These are phyloP conservation scores for Juglanconis sp. DNA, from an alignment of 2,329 filamentous ascomycete genomes.

Conservation along the genomic window DNA sequence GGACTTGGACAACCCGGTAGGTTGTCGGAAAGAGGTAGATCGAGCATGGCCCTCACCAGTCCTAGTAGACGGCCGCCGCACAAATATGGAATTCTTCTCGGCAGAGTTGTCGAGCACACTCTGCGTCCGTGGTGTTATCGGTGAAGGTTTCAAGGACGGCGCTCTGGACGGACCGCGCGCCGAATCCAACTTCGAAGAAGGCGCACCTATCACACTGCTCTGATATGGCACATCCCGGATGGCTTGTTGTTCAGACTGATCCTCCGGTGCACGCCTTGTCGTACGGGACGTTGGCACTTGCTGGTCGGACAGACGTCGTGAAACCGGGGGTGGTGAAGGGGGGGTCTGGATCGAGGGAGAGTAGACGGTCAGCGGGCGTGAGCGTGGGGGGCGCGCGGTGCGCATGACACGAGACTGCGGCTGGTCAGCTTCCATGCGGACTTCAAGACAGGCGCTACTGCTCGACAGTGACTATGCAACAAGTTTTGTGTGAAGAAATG, in stretches of 20 bases:
- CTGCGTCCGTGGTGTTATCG: conserved; percentile 47
- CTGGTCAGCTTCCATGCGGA: conserved; percentile 23
- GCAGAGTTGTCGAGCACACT: conserved; percentile 42
- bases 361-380: conserved; percentile 52
- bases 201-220: conserved; percentile 39
- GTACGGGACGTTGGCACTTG: conserved; percentile 42
- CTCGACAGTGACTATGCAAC: conserved; percentile 2
- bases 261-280: conserved; percentile 38
- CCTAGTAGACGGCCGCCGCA: conserved; percentile 25
- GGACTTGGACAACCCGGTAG: conserved; percentile 35
- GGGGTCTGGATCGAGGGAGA: conserved; percentile 41
- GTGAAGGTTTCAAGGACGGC: conserved; percentile 36
- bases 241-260: conserved; percentile 36
- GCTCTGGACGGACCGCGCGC: conserved; percentile 30
- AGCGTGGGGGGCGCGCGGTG: conserved; percentile 33
- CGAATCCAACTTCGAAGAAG: conserved; percentile 33
- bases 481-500: conserved; percentile 4
- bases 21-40: conserved; percentile 7
- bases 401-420: conserved; percentile 47
- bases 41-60: conserved; percentile 14
- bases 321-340: conserved; percentile 47
- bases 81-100: conserved; percentile 28
- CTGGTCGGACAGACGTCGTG: conserved; percentile 56
- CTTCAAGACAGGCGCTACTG: conserved; percentile 18
- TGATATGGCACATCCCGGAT: conserved; percentile 45